phyloP scores from a whole-genome alignment of 331 rosid genomes.

The Telfairia occidentalis region DNA sequence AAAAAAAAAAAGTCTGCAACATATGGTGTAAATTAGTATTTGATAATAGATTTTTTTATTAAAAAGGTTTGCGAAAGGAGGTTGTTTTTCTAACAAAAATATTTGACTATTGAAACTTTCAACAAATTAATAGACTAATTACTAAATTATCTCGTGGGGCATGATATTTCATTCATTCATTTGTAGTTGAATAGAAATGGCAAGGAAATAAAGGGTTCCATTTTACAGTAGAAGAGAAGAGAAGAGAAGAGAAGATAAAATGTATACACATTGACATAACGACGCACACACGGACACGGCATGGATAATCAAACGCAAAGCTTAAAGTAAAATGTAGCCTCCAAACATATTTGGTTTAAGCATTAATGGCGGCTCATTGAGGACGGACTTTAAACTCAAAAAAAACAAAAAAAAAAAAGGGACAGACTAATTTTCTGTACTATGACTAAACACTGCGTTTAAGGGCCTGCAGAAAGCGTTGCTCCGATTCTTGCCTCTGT shows the following conservation, averaged over 20 bases:
- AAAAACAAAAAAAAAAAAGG: too few relatives aligned
- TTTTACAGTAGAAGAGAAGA: background rate
- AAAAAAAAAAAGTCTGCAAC: background rate
- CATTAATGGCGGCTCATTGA: background rate
- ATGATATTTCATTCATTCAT: background rate
- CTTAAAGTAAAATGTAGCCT: background rate
- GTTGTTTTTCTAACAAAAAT: too few relatives aligned
- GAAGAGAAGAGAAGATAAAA: background rate
- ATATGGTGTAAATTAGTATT: background rate
- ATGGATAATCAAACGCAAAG: background rate
- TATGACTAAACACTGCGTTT: conserved; percentile 30
- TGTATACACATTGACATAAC: background rate
- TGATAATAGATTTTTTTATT: too few relatives aligned
- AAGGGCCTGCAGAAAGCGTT: conserved; percentile 42
- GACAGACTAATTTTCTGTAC: background rate
- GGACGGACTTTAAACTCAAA: too few relatives aligned
- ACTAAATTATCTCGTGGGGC: too few relatives aligned
- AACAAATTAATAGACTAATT: too few relatives aligned
- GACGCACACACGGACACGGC: background rate
- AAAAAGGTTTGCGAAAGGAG: background rate
- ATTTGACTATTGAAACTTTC: background rate
- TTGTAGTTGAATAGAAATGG: background rate
- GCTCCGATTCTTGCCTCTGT: conserved; percentile 74
- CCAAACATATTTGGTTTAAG: background rate
- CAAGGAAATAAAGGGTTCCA: background rate